Base-by-base conservation (phyloP, 768 basidiomycete genomes). In the Mycena indigotica region DNA sequence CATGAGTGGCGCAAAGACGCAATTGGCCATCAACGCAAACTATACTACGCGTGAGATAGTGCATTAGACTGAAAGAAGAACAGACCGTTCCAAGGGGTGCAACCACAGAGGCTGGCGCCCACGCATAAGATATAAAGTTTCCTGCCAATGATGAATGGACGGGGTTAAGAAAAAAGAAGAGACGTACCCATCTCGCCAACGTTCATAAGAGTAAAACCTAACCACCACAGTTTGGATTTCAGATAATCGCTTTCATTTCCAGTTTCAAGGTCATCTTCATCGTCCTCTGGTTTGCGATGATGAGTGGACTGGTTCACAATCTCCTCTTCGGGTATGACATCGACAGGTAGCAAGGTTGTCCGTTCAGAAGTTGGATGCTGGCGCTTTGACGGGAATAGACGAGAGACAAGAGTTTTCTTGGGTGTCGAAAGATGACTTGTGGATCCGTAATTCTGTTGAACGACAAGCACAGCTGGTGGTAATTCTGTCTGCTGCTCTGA, bases 1-100 rank as follows among this genome's bases (percentile, higher is more conserved):
- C 67, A 98, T 82, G 2, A 93, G 65, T 16, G 96, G 96, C 1
- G 95, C 93, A 62, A 98, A 94, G 38, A 95, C 79, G 67, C 95
- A 98, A 70, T 98, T 98, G 15, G 96, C 93, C 57, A 96, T 86
- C n/a, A 98, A 78, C 2, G 94, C 93, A 71, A 93, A 90, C 87
- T 93, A 53, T 16, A 49, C 17, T 4, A 44, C 58, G 23, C 54
- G 25, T 67, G 52, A 58, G 44, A 51, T 57, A 17, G 26, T 46
- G n/a, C n/a, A n/a, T n/a, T n/a, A n/a, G n/a, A n/a, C n/a, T 48
- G 40, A 23, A 53, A 28, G 23, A 58, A 64, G 63, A 40, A 73
- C 86, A 74, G 65, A 96, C 95, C 44, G 93, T 95, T n/a, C 96
- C 96, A 12, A 98, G 78, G 26, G 96, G 96, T 0, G 96, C 95